These are phyloP conservation scores for Prasinococcaceae sp. DNA, from an alignment of 139 green algal genomes.

Conservation along the genomic window DNA sequence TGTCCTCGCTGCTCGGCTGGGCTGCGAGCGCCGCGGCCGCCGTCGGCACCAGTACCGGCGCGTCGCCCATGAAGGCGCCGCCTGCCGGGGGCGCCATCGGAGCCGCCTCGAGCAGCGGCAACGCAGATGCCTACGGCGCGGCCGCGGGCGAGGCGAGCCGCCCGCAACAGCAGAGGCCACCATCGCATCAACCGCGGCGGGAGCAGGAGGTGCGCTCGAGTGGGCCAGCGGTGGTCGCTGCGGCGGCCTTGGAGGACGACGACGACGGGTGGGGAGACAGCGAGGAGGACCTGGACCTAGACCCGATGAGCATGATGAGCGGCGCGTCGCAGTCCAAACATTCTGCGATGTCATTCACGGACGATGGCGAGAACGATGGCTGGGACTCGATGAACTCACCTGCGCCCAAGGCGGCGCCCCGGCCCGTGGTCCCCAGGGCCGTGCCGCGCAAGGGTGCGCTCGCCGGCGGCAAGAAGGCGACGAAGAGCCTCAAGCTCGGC, in stretches of 20 bases:
- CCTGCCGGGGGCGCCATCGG: neutral
- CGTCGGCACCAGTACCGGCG: neutral
- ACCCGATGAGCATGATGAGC: no score
- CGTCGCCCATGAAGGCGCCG: neutral
- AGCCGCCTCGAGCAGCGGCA: neutral
- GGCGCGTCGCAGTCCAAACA: no score
- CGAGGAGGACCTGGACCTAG: slow-evolving; percentile 8
- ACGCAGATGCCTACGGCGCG: neutral
- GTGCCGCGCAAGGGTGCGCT: no score
- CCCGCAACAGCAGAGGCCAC: neutral
- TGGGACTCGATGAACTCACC: no score
- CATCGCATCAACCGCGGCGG: neutral
- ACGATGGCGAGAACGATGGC: no score
- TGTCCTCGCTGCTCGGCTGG: neutral
- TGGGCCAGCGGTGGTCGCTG: neutral
- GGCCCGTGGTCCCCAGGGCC: no score
- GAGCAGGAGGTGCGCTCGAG: neutral
- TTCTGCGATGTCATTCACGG: no score
- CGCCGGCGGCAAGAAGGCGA: no score
- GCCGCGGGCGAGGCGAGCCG: neutral
- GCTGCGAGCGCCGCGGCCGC: neutral
- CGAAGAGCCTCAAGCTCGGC: no score
- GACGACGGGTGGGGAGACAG: slow-evolving; percentile 29
- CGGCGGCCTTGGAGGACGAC: slow-evolving; percentile 11
- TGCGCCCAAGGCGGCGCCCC: no score